phyloP scores from a whole-genome alignment of 352 stramenopile genomes.

The Pythium grandisporangium region DNA sequence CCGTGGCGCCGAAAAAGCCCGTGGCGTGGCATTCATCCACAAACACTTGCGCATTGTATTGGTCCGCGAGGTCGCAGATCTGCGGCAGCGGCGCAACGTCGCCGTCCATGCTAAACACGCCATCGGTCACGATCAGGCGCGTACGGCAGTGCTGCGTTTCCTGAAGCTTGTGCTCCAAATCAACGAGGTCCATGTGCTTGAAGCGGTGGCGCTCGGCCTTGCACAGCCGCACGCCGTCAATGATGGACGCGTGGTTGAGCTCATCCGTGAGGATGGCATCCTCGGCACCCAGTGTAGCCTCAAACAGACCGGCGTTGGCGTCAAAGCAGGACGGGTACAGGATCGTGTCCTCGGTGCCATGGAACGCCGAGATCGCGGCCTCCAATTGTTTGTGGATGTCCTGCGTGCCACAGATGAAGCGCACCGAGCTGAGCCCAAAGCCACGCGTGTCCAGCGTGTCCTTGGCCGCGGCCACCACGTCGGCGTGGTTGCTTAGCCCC shows the following conservation, averaged over 20 bases:
- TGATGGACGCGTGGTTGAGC: constrained; percentile 93
- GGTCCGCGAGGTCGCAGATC: constrained; percentile 86
- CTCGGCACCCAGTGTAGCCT: constrained; percentile 79
- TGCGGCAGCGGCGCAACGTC: constrained; percentile 88
- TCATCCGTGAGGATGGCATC: constrained; percentile 92
- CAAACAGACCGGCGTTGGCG: constrained; percentile 91
- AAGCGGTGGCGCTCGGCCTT: constrained; percentile 91
- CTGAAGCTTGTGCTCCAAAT: constrained; percentile 87
- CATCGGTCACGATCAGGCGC: constrained; percentile 89
- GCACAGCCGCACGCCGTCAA: constrained; percentile 91
- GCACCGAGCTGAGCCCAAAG: constrained; percentile 88
- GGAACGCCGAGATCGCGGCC: constrained; percentile 84
- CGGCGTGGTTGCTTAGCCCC: constrained; percentile 84
- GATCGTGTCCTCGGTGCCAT: constrained; percentile 92
- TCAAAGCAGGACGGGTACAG: constrained; percentile 93
- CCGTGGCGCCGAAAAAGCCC: constrained; percentile 89
- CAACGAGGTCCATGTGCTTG: constrained; percentile 90
- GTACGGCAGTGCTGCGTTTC: constrained; percentile 86
- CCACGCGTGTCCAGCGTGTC: constrained; percentile 75
- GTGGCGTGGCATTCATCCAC: constrained; percentile 93
- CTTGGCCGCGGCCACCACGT: constrained; percentile 79
- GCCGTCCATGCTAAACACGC: constrained; percentile 94
- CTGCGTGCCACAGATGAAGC: constrained; percentile 93
- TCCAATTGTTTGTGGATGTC: constrained; percentile 93
- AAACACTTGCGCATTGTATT: constrained; percentile 92